Evolutionary conservation across 805 yeast genomes (phyloP).

Genomic region (Hanseniaspora guilliermondii): DNA sequence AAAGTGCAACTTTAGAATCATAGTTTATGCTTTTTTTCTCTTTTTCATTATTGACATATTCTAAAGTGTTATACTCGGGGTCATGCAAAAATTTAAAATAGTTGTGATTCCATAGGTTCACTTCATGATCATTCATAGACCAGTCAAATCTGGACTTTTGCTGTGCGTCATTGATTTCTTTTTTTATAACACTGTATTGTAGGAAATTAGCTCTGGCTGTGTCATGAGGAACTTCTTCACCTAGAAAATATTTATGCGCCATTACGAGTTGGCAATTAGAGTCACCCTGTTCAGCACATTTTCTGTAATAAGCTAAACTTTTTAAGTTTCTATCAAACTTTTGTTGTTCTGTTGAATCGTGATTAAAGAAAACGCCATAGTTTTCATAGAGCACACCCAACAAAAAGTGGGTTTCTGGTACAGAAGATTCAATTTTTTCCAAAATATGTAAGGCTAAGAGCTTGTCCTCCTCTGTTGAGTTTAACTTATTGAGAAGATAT

Average conservation of each 20-base stretch:
- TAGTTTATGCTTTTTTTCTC: neutral
- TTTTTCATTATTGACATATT: neutral
- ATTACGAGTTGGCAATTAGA: conserved; percentile 1
- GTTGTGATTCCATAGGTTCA: conserved; percentile 9
- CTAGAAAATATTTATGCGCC: conserved; percentile 6
- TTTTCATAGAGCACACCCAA: conserved; percentile 11
- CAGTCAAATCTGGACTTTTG: neutral
- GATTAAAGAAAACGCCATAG: neutral
- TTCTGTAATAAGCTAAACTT: neutral
- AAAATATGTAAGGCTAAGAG: neutral
- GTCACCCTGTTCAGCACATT: conserved; percentile 2
- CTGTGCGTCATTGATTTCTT: neutral
- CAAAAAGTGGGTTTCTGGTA: conserved; percentile 7
- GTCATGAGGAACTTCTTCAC: neutral
- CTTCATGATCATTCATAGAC: neutral
- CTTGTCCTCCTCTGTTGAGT: neutral
- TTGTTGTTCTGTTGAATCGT: too few relatives aligned
- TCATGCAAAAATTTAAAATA: conserved; percentile 8
- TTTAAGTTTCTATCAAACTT: neutral
- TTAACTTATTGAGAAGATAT: neutral
- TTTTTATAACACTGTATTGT: neutral
- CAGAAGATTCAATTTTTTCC: neutral
- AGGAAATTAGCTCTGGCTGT: neutral
- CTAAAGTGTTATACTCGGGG: neutral
- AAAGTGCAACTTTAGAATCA: neutral